phyloP scores from a whole-genome alignment of 2,329 filamentous ascomycete species.

The Pseudogymnoascus sp. region DNA sequence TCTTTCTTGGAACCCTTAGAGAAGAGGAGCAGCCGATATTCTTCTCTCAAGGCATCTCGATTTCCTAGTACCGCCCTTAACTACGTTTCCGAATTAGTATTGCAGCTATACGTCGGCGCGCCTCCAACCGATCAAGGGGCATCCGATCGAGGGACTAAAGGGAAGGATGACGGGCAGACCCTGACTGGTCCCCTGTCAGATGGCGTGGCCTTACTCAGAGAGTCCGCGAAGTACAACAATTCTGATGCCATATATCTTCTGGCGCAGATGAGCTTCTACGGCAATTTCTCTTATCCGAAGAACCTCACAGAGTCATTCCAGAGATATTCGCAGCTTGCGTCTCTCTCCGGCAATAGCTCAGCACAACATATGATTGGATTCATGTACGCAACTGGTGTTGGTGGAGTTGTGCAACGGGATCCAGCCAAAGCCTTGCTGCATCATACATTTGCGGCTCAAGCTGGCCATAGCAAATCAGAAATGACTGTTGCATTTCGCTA shows the following conservation, averaged over 20 bases:
- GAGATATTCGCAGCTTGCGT: conserved; percentile 71
- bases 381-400: conserved; percentile 90
- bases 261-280: conserved; percentile 93
- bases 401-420: conserved; percentile 68
- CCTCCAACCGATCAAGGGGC: conserved; percentile 29
- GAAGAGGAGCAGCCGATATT: conserved; percentile 20
- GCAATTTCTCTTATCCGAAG: conserved; percentile 80
- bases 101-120: conserved; percentile 55
- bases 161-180: conserved; percentile 25
- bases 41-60: conserved; percentile 43
- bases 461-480: conserved; percentile 74
- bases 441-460: conserved; percentile 84
- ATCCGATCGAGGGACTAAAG: conserved; percentile 15
- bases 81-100: conserved; percentile 54
- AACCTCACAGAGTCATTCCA: conserved; percentile 73
- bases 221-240: conserved; percentile 46
- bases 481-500: conserved; percentile 91
- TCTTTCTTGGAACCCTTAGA: conserved; percentile 26
- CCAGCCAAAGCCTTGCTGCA: conserved; percentile 90
- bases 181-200: conserved; percentile 43
- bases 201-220: conserved; percentile 49
- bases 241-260: conserved; percentile 83
- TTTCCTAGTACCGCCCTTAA: conserved; percentile 47
- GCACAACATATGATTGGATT: conserved; percentile 94
- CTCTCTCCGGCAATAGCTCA: conserved; percentile 73